Evolutionary conservation across 768 basidiomycete species (phyloP), one percentile per base, ranked within the genome.

Genomic region (Tulasnella sp.): DNA sequence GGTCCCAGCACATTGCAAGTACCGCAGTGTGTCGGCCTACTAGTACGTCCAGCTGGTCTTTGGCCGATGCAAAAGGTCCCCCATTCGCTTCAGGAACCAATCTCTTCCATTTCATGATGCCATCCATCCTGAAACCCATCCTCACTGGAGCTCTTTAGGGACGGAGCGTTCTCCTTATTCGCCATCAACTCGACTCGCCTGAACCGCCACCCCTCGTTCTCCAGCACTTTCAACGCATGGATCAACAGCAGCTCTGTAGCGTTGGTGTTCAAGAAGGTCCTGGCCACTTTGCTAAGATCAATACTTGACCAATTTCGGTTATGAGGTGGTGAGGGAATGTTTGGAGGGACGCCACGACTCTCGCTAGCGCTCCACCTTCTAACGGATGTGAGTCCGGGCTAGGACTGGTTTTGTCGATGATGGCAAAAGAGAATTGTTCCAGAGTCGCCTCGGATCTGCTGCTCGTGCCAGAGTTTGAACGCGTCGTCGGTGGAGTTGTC

Each of bases 161-260:
- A 92, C 0, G 86, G 83, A 16, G 72, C 75, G 83, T 94, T 94
- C 34, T 83, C 78, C 22, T 85, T 83, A 75, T 90, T 89, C 5
- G 91, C 87, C 81, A 89, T 88, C 91, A 92, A 94, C 41, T 90
- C 89, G 0, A 92, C 89, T 16, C 93, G 88, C 3, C 92, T 88
- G 46, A 94, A 84, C 0, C 90, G 89, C 1, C 93, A 86, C 0
- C 89, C 90, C 37, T 87, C 83, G 34, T 81, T 81, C n/a, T 54
- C 31, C 42, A 81, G 82, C n/a, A 83, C 34, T 48, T 84, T 82
- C 42, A 86, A 81, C 82, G 83, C 74, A 81, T 86, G 86, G 28
- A 80, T 82, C n/a, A 94, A 85, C 46, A 87, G 84, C 22, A 88
- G 82, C 16, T 85, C 86, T 72, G 86, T 84, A 14, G 87, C 86